phyloP scores from a whole-genome alignment of 1,284 basidiomycete genomes.

The Kwoniella shivajii region DNA sequence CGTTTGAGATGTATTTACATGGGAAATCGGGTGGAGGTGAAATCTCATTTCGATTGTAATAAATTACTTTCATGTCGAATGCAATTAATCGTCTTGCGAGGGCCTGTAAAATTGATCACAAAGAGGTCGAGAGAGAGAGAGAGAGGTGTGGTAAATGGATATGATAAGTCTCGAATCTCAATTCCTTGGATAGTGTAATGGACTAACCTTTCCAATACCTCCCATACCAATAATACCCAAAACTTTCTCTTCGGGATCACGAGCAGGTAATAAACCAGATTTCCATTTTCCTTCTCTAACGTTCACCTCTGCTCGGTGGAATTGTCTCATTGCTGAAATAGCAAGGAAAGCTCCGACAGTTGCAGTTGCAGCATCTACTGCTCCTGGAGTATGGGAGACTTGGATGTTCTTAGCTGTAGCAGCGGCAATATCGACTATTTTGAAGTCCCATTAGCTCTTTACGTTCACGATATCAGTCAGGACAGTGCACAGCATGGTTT shows the following conservation, averaged over 20 bases:
- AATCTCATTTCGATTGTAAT: slow-evolving; percentile 73
- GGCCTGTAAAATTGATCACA: slow-evolving; percentile 15
- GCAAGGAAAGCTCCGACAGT: slow-evolving; percentile 84
- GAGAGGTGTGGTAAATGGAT: too few species aligned
- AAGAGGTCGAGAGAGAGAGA: too few species aligned
- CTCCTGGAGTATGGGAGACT: slow-evolving; percentile 87
- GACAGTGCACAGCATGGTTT: too few species aligned
- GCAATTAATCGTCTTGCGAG: slow-evolving; percentile 49
- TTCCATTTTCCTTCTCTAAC: slow-evolving; percentile 65
- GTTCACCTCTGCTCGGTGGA: slow-evolving; percentile 69
- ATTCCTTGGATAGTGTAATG: too few species aligned
- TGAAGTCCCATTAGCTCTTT: neutral
- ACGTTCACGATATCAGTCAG: too few species aligned
- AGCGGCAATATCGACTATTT: slow-evolving; percentile 66
- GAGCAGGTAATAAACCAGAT: slow-evolving; percentile 59
- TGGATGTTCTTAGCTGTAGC: slow-evolving; percentile 74
- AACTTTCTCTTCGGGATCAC: slow-evolving; percentile 76
- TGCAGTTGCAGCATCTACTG: slow-evolving; percentile 88
- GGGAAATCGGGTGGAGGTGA: slow-evolving; percentile 67
- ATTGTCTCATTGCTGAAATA: slow-evolving; percentile 80
- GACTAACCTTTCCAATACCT: slow-evolving; percentile 69
- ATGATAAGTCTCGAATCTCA: too few species aligned
- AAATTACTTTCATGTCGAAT: slow-evolving; percentile 73
- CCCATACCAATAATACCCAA: slow-evolving; percentile 87
- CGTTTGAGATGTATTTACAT: slow-evolving; percentile 65